Evolutionary conservation across 169 alveolate species (phyloP), one percentile per base, ranked within the genome.

Genomic region (Eimeria zaria): DNA sequence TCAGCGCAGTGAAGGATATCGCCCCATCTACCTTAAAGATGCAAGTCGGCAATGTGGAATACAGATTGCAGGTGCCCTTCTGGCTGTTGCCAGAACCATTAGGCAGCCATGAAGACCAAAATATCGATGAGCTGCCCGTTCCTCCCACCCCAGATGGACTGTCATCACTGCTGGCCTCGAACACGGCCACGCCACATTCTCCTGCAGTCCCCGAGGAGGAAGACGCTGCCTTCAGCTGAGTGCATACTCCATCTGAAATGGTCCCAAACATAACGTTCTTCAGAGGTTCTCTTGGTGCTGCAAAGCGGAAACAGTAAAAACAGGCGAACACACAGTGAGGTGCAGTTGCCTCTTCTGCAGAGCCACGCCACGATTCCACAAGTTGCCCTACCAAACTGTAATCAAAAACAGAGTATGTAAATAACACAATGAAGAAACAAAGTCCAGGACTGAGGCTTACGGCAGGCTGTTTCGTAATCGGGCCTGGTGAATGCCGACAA

Each of bases 381-480:
- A 9, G 74, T 0, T 73, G 33, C 33, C 60, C 41, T 22, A 7
- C 33, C 22, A 36, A 36, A 12, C 18, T 9, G 16, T 44, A 22
- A 33, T 27, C 14, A 16, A 0, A 12, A 64, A 58, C 33, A 33
- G 95, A 33, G 53, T 48, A n/a, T 5, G 33, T 27, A 41, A 18
- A 36, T 60, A 4, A 87, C 30, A 41, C 83, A 87, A n/a, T 14
- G 67, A 1, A 58, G 55, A 48, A 48, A 6, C 55, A 48, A 48
- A 48, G 55, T 48, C 9, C 55, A 48, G 16, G 9, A 33, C 46
- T 27, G 1, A 46, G 2, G 41, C 97, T 96, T 90, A 96, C 97
- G 97, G 96, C 97, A 96, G n/a, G 92, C 88, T 44, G 95, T 90
- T 81, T 96, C 95, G 94, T 64, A 90, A 78, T 96, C 97, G 30